Evolutionary conservation across 331 rosid genomes (phyloP).

Genomic region (Spiraea crenata): DNA sequence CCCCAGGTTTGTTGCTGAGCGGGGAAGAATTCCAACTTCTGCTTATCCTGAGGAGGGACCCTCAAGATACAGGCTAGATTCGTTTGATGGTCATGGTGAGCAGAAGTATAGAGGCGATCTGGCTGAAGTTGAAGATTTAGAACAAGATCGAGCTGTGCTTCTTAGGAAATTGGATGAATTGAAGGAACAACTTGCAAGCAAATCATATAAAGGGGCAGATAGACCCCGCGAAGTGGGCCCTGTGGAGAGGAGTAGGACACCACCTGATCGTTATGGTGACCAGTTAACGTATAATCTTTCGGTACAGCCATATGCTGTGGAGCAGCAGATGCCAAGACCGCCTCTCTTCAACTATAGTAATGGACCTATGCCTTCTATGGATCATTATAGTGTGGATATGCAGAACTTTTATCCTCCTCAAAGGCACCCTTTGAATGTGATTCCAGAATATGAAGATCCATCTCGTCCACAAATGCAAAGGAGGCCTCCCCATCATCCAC

Average conservation of each 20-base stretch:
- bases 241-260: constrained; percentile 29
- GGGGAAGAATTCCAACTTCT: constrained; percentile 23
- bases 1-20: constrained; percentile 20
- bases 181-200: constrained; percentile 35
- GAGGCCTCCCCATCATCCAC: constrained; percentile 27
- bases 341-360: constrained; percentile 20
- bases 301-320: constrained; percentile 28
- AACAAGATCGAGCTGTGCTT: constrained; percentile 34
- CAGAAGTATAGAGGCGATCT: constrained; percentile 11
- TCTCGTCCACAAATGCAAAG: constrained; percentile 28
- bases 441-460: constrained; percentile 31
- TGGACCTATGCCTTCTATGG: constrained; percentile 21
- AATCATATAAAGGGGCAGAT: constrained; percentile 30
- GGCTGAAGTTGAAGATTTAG: constrained; percentile 23
- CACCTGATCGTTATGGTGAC: constrained; percentile 25
- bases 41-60: constrained; percentile 38
- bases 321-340: constrained; percentile 18
- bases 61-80: constrained; percentile 33
- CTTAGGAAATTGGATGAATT: constrained; percentile 44
- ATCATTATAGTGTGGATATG: constrained; percentile 26
- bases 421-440: constrained; percentile 23
- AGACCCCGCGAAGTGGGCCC: constrained; percentile 28
- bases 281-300: constrained; percentile 24
- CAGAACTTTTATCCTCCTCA: constrained; percentile 31
- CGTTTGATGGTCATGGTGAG: constrained; percentile 23